Evolutionary conservation across 2,329 filamentous ascomycete species (phyloP), one percentile per base, ranked within the genome.

Genomic region (Phialocephala sp.): DNA sequence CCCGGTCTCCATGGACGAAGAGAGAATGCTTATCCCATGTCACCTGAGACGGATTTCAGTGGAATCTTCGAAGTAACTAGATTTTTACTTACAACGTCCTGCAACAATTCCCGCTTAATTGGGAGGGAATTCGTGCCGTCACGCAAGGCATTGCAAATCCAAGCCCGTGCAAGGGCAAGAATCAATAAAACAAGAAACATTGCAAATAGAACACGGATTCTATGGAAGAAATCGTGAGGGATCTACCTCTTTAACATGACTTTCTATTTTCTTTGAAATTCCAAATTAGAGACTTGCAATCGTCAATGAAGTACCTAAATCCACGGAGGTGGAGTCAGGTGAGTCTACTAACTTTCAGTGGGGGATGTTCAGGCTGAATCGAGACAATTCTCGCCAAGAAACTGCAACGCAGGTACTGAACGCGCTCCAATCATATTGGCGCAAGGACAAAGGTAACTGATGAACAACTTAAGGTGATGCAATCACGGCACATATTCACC

Each of bases 21-120:
- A 94, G 79, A 0, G 90, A 91, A 69, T 91, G 81, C 50, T 90
- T 83, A 75, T 93, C 91, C 86, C 89, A 93, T 52, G 88, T 91
- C 22, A 91, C 84, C 54, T 67, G 56, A 18, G 32, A 18, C 11
- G 24, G 14, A 1, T 32, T 32, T 15, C 18, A n/a, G 4, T 18
- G 14, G 14, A 1, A 6, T 32, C 18, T 27, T 14, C 32, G 3
- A 4, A 18, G 12, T 27, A 35, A 4, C 14, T 2, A 8, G 24
- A 12, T 1, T 4, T 9, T 32, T 32, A n/a, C 50, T 54, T 5
- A 32, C 50, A 24, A 54, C 9, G 15, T 54, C 50, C 32, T 54
- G 50, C 24, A 54, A n/a, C 11, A 14, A 32, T 32, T 54, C 12
- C 1, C 50, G 24, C 24, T 54, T 32, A 6, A 18, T 22, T 54